phyloP scores from a whole-genome alignment of 257 asterid species.

The Ilex asprella region DNA sequence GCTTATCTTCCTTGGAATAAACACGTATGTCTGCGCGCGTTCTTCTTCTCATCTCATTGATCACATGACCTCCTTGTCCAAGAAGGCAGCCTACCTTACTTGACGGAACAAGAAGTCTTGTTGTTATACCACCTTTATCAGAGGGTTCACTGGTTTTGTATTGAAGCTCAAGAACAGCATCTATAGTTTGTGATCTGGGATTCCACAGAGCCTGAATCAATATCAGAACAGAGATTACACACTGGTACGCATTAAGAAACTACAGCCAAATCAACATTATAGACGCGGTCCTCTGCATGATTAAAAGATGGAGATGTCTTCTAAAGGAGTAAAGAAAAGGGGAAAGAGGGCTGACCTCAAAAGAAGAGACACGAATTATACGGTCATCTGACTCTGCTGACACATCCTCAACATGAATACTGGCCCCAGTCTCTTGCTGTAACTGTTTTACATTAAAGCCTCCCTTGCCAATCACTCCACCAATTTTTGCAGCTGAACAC shows the following conservation, averaged over 20 bases:
- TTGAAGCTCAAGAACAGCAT: slow-evolving; percentile 77
- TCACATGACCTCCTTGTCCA: slow-evolving; percentile 79
- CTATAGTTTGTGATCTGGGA: slow-evolving; percentile 63
- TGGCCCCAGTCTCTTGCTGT: slow-evolving; percentile 70
- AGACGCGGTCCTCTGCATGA: too few relatives aligned
- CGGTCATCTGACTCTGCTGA: slow-evolving; percentile 51
- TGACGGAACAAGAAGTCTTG: slow-evolving; percentile 73
- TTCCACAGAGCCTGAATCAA: slow-evolving; percentile 49
- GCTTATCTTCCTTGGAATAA: slow-evolving; percentile 62
- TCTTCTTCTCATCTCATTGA: slow-evolving; percentile 86
- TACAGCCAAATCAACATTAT: too few relatives aligned
- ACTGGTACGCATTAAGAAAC: too few relatives aligned
- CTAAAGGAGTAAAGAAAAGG: slow-evolving; percentile 3
- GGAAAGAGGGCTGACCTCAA: slow-evolving; percentile 46
- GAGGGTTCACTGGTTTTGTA: slow-evolving; percentile 50
- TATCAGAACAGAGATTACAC: slow-evolving; percentile 20
- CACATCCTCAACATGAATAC: slow-evolving; percentile 51
- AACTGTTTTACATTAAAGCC: slow-evolving; percentile 61
- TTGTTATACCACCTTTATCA: slow-evolving; percentile 60
- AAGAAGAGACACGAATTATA: slow-evolving; percentile 59
- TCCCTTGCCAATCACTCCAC: slow-evolving; percentile 83
- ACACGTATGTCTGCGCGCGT: slow-evolving; percentile 79
- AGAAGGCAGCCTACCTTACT: slow-evolving; percentile 85
- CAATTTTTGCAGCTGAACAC: slow-evolving; percentile 66
- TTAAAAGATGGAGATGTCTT: too few relatives aligned